phyloP scores from a whole-genome alignment of 2,329 filamentous ascomycete species.

The Trichoderma sp. region DNA sequence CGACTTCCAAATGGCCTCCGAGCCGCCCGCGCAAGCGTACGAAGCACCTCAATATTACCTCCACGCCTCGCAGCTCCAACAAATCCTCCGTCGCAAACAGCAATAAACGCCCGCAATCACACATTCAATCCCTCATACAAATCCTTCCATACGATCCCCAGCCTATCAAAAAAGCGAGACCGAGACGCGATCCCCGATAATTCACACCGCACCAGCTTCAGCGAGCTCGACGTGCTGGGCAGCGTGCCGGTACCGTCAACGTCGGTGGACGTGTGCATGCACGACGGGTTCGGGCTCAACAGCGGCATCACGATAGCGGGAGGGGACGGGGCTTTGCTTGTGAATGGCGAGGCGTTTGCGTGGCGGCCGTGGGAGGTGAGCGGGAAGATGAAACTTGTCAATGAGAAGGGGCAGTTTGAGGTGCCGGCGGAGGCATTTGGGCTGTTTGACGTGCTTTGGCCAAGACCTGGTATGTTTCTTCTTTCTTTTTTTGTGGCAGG shows the following conservation, averaged over 20 bases:
- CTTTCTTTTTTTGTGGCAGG: background rate
- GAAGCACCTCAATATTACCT: background rate
- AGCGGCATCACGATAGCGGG: conserved; percentile 70
- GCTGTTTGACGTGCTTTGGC: conserved; percentile 75
- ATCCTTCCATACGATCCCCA: conserved; percentile 21
- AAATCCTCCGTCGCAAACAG: background rate
- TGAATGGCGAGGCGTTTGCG: conserved; percentile 81
- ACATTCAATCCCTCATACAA: background rate
- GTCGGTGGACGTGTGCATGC: conserved; percentile 75
- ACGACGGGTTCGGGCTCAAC: conserved; percentile 82
- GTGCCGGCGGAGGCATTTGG: conserved; percentile 69
- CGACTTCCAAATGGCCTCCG: conserved; percentile 24
- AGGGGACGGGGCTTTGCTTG: conserved; percentile 71
- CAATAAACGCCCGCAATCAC: background rate
- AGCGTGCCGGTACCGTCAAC: conserved; percentile 75
- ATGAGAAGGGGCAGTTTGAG: conserved; percentile 79
- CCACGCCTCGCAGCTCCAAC: background rate
- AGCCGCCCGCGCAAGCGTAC: conserved; percentile 23
- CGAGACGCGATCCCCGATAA: conserved; percentile 29
- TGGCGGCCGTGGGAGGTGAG: conserved; percentile 77
- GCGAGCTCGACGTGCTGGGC: conserved; percentile 73
- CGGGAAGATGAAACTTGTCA: conserved; percentile 54
- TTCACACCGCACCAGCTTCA: conserved; percentile 60
- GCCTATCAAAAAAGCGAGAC: conserved; percentile 17
- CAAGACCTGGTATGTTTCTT: conserved; percentile 69